Evolutionary conservation across 305 asterid genomes (phyloP).

Genomic region (Fraxinus baroniana): DNA sequence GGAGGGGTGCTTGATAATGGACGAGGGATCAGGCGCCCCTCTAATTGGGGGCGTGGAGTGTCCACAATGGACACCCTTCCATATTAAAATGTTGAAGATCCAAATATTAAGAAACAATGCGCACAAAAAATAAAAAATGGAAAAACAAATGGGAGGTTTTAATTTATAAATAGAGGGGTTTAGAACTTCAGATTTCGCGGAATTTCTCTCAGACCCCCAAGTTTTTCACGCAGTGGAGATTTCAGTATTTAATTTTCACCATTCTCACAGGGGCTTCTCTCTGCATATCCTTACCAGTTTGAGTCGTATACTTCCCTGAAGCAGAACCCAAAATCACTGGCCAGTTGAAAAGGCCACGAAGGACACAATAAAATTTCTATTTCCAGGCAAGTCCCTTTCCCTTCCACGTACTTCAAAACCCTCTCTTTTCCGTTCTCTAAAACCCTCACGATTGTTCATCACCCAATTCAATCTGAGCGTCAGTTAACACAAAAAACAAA

Average conservation of each 20-base stretch:
- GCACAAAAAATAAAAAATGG: no score
- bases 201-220: neutral
- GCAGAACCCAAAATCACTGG: neutral
- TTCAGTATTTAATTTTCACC: neutral
- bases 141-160: neutral
- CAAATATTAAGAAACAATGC: no score
- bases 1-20: no score
- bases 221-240: neutral
- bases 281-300: neutral
- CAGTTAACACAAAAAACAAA: neutral
- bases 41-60: no score
- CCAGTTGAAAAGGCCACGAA: neutral
- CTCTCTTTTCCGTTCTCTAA: slow-evolving; percentile 11
- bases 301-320: neutral
- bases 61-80: no score
- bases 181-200: neutral
- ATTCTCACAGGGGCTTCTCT: neutral
- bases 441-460: slow-evolving; percentile 8
- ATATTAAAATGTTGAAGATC: no score
- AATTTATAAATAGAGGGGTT: no score
- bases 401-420: neutral
- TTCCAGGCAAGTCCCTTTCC: neutral
- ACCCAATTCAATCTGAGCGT: neutral
- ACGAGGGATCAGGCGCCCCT: no score
- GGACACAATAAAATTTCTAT: neutral